A percentile compares a stretch with the other conserved stretches of the same genome.
These are phyloP conservation scores for Phytophthora sojae DNA, from an alignment of 352 stramenopile genomes.

Conservation along the genomic window DNA sequence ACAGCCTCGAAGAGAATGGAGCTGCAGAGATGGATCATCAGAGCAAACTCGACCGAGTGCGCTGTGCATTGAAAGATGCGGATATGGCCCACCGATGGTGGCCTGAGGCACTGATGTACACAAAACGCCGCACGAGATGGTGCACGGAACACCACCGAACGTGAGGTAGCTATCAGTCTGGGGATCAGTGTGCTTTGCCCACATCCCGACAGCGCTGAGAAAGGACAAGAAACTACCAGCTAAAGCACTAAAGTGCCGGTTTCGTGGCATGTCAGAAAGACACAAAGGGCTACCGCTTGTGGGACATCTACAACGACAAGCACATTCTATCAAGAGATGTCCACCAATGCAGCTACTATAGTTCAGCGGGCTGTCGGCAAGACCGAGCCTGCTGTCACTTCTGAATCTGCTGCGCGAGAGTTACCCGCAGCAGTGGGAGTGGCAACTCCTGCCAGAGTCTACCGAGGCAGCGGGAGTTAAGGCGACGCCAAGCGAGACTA, in stretches of 20 bases:
- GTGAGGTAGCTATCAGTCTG: background rate
- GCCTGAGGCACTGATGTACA: slow-evolving; percentile 23
- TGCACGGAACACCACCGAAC: slow-evolving; percentile 2
- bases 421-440: background rate
- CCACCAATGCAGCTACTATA: slow-evolving; percentile 5
- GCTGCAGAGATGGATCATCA: slow-evolving; percentile 20
- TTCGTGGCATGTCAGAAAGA: slow-evolving; percentile 13
- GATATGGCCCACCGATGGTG: slow-evolving; percentile 7
- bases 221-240: slow-evolving; percentile 16
- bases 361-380: slow-evolving; percentile 8
- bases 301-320: slow-evolving; percentile 19
- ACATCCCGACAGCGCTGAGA: background rate
- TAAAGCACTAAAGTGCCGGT: slow-evolving; percentile 9
- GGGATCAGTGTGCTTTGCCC: slow-evolving; percentile 11
- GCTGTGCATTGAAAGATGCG: slow-evolving; percentile 11
- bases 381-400: slow-evolving; percentile 1
- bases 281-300: slow-evolving; percentile 15
- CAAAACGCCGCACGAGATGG: slow-evolving; percentile 12
- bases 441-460: background rate
- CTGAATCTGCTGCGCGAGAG: slow-evolving; percentile 8
- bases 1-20: slow-evolving; percentile 25
- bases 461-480: background rate
- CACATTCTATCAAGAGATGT: slow-evolving; percentile 12
- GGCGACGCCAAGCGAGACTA: background rate
- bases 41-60: slow-evolving; percentile 9